Conservation (phyloP, 2,329 filamentous ascomycete species). For the Colletotrichum sp. region DNA sequence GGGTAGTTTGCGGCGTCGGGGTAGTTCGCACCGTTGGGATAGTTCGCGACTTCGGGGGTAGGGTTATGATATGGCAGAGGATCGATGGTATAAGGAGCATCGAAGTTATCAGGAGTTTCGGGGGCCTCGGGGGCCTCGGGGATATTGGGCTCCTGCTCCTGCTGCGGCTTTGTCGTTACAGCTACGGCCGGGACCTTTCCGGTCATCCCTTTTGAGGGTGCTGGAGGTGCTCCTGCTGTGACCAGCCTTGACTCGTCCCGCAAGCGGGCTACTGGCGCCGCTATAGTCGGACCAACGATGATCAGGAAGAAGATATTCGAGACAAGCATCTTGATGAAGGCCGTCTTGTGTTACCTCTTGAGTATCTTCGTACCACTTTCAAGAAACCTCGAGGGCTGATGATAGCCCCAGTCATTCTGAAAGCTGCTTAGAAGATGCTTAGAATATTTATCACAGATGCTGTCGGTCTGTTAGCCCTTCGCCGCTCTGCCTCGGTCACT, state of each 20-base stretch:
- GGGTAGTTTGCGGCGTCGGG: background rate
- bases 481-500: background rate
- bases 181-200: background rate
- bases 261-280: background rate
- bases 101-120: background rate
- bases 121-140: background rate
- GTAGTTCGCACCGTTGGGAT: background rate
- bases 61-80: background rate
- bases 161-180: background rate
- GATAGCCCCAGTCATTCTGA: background rate
- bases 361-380: background rate
- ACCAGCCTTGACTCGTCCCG: background rate
- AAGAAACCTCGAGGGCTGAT: fast-evolving
- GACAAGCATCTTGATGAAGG: background rate
- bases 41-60: background rate
- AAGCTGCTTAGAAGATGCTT: background rate
- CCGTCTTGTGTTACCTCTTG: fast-evolving
- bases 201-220: background rate
- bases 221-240: background rate
- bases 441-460: background rate
- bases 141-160: background rate
- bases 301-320: background rate
- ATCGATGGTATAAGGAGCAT: background rate
- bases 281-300: background rate
- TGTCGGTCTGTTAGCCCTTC: background rate